A percentile compares a stretch with the other conserved stretches of the same genome.
phyloP scores from a whole-genome alignment of 768 basidiomycete species.

The Mycena vitilis region DNA sequence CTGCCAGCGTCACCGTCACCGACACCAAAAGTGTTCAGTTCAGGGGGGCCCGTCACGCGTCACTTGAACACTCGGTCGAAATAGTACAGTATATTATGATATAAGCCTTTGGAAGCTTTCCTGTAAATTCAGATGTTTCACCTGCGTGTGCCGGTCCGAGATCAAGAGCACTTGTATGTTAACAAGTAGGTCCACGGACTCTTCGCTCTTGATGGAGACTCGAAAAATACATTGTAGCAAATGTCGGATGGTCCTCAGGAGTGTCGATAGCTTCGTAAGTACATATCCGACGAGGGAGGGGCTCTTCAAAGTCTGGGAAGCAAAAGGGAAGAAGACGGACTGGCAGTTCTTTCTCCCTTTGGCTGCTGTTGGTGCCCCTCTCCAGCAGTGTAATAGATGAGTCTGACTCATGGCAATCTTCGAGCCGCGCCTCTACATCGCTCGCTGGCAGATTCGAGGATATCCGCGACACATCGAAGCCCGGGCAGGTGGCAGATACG shows the following conservation, averaged over 20 bases:
- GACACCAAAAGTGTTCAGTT: too few species aligned
- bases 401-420: background rate
- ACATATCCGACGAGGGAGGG: too few species aligned
- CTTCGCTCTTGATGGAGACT: conserved; percentile 6
- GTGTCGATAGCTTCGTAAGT: background rate
- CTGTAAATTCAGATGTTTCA: too few species aligned
- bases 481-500: too few species aligned
- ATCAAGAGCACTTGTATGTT: too few species aligned
- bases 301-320: too few species aligned
- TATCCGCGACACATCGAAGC: background rate
- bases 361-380: background rate
- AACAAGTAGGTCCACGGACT: background rate
- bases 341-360: conserved; percentile 21
- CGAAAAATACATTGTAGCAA: conserved; percentile 6
- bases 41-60: too few species aligned
- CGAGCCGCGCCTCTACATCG: background rate
- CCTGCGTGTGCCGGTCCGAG: too few species aligned
- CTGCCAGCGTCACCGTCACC: too few species aligned
- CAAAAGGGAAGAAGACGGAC: background rate
- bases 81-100: too few species aligned
- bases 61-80: too few species aligned
- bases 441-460: background rate
- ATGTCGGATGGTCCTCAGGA: background rate
- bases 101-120: too few species aligned
- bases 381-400: conserved; percentile 1